Evolutionary conservation across 164 flowering plant species (phyloP), one percentile per base, ranked within the genome.

Genomic region (Magnolia kwangsiensis): DNA sequence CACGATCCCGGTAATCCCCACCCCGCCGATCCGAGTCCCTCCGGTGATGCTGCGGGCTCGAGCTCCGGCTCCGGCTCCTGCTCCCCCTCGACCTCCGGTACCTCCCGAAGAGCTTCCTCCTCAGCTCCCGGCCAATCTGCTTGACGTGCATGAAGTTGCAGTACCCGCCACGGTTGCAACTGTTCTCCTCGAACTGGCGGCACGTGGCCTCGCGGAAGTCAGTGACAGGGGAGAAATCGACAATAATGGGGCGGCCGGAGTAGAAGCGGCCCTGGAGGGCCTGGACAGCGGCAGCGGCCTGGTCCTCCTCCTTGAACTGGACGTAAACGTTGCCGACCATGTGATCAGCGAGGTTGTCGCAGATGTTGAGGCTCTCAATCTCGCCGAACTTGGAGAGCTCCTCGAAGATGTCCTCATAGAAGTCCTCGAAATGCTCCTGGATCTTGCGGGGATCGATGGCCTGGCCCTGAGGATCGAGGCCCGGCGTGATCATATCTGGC

Each of bases 261-360:
- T 92, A 92, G 77, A 86, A 92, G 7, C 97, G 79, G 2, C 93
- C 95, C 59, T 83, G 87, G 20, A 92, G 74, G 16, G 87, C 86
- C 75, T 84, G 86, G 11, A 93, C 63, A 7, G 97, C 97, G 3
- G 90, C 88, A 1, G 90, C 91, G 1, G 97, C 97, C 71, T 93
- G 93, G 8, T 91, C 96, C 80, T 93, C 96, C 88, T 93, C 97
- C 78, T 81, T 90, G 84, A 93, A 93, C 83, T 89, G 96, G 20
- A 85, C 92, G 51, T 90, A 93, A 4, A 93, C 97, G 77, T 93
- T 93, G 0, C 97, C 97, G 19, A 90, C 85, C 97, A 92, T 89
- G 81, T 91, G 97, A 79, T 89, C 93, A 1, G 95, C 93, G 23
- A 92, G 83, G 58, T 92, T 92, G 74, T 92, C 95, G 65, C 95